phyloP scores from a whole-genome alignment of 192 early-diverging fungal genomes.

The Coemansia sp. region DNA sequence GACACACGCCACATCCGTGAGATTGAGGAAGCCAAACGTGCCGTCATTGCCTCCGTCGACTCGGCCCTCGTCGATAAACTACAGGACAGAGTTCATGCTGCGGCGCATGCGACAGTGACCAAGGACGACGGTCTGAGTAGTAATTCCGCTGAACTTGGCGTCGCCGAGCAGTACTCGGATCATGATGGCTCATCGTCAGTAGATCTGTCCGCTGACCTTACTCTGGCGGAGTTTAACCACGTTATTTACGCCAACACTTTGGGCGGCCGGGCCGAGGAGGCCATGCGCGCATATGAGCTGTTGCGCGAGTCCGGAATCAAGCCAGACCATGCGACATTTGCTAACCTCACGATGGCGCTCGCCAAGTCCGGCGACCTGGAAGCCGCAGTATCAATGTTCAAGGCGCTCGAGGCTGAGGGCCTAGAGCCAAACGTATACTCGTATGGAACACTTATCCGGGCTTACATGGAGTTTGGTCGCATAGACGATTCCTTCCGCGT shows the following conservation, averaged over 20 bases:
- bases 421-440: conserved; percentile 66
- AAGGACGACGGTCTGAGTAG: background rate
- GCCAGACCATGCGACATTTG: conserved; percentile 72
- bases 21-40: conserved; percentile 46
- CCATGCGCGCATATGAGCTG: conserved; percentile 64
- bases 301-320: conserved; percentile 64
- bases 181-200: background rate
- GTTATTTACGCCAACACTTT: conserved; percentile 69
- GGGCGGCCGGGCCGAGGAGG: conserved; percentile 61
- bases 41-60: conserved; percentile 35
- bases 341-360: conserved; percentile 81
- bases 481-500: conserved; percentile 75
- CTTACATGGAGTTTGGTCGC: conserved; percentile 60
- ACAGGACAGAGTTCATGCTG: conserved; percentile 26
- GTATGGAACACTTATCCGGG: conserved; percentile 74
- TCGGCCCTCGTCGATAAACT: conserved; percentile 20
- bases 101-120: background rate
- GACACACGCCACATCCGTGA: conserved; percentile 48
- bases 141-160: background rate
- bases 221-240: conserved; percentile 55
- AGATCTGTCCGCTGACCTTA: conserved; percentile 22
- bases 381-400: conserved; percentile 65
- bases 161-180: background rate
- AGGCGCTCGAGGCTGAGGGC: conserved; percentile 59
- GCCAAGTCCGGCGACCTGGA: conserved; percentile 66